A percentile compares a stretch with the other conserved stretches of the same genome.
These are phyloP conservation scores for Aspergillus ellipticus DNA, from an alignment of 495 filamentous ascomycete genomes.

Conservation along the genomic window DNA sequence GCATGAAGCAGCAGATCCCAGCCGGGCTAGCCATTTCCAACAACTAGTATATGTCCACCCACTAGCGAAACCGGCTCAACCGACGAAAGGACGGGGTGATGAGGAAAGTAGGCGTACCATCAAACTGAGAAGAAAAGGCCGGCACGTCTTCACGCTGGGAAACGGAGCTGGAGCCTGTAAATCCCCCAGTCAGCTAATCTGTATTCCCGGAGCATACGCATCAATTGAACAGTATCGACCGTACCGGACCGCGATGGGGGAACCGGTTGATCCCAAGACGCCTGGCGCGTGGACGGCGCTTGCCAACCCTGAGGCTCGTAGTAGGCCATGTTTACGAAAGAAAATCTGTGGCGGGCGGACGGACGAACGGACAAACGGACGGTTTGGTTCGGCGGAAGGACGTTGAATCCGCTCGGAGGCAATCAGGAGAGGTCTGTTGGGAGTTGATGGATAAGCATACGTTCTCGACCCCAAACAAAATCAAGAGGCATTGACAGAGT, in stretches of 20 bases:
- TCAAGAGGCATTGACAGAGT: constrained; percentile 5
- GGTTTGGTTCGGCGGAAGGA: constrained; percentile 23
- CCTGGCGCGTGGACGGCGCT: constrained; percentile 56
- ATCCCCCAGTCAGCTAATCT: constrained; percentile 10
- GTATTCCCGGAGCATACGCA: not conserved
- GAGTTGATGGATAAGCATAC: constrained; percentile 14
- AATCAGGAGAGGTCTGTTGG: constrained; percentile 26
- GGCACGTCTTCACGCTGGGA: constrained; percentile 72
- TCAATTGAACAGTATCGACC: constrained; percentile 11
- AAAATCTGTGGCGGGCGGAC: no score
- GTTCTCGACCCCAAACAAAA: constrained; percentile 10
- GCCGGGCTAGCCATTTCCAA: not conserved
- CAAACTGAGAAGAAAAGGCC: constrained; percentile 86
- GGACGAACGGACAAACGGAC: constrained; percentile 9
- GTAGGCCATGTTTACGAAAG: constrained; percentile 66
- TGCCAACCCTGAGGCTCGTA: constrained; percentile 88
- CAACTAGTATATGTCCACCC: not conserved
- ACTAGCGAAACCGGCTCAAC: not conserved
- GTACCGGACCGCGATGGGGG: constrained; percentile 86
- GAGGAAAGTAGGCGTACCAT: constrained; percentile 58
- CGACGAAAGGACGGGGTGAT: not conserved
- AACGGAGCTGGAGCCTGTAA: constrained; percentile 69
- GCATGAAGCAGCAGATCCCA: not conserved
- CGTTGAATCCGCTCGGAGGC: constrained; percentile 27
- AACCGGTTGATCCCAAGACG: constrained; percentile 78